These are phyloP conservation scores for Musa acuminata DNA, from an alignment of 176 grass and related monocot genomes.

Conservation along the genomic window DNA sequence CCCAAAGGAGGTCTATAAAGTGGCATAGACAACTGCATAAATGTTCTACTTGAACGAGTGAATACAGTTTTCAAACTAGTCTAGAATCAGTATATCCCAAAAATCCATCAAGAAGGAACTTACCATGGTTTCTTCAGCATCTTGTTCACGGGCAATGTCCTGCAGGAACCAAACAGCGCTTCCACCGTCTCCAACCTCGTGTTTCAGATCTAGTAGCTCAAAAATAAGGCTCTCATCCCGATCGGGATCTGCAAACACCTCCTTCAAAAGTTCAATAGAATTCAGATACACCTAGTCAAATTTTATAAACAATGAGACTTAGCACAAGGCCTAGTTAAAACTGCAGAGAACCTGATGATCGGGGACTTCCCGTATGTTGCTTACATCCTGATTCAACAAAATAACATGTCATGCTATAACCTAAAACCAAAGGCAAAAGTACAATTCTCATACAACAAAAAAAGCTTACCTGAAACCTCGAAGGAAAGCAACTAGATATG, in stretches of 20 bases:
- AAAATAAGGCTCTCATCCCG: constrained; percentile 89
- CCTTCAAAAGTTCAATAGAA: constrained; percentile 26
- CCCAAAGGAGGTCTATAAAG: not conserved
- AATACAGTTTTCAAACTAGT: too few relatives aligned
- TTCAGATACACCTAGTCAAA: not conserved
- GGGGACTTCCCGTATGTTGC: constrained; percentile 67
- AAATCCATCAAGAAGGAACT: too few relatives aligned
- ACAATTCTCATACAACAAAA: not conserved
- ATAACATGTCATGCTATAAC: not conserved
- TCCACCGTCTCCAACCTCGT: constrained; percentile 51
- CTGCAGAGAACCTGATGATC: constrained; percentile 54
- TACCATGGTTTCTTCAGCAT: constrained; percentile 62
- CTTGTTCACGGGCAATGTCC: constrained; percentile 77
- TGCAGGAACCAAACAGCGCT: constrained; percentile 80
- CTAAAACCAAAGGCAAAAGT: not conserved
- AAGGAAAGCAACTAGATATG: constrained; percentile 55
- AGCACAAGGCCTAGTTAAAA: not conserved
- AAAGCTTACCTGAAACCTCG: constrained; percentile 52
- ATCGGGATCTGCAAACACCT: constrained; percentile 58
- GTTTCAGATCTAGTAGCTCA: constrained; percentile 86
- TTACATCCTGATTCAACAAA: constrained; percentile 52
- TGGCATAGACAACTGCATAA: not conserved
- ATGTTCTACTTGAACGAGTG: not conserved
- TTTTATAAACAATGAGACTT: not conserved
- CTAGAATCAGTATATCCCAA: too few relatives aligned